Evolutionary conservation across 106 monocot genomes (phyloP).

Genomic region (Iris macrosiphon): DNA sequence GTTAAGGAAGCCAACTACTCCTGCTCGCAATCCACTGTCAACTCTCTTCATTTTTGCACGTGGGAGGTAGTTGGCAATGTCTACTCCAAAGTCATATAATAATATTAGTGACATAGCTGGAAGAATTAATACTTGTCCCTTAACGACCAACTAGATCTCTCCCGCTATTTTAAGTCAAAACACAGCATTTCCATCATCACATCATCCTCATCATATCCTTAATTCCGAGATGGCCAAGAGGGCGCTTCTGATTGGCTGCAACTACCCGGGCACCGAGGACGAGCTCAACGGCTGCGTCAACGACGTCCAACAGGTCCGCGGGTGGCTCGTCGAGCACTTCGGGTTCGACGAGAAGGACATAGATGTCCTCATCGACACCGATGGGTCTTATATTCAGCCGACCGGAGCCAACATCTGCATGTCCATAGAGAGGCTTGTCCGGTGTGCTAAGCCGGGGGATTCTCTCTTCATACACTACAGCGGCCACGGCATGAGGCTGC

Average conservation of each 20-base stretch:
- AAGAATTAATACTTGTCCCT: too few species aligned
- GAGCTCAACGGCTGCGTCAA: constrained; percentile 83
- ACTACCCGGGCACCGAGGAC: constrained; percentile 45
- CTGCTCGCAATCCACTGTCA: too few species aligned
- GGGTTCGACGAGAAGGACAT: constrained; percentile 56
- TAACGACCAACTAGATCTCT: too few species aligned
- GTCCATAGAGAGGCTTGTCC: constrained; percentile 31
- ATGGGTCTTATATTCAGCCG: constrained; percentile 32
- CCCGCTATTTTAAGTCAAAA: too few species aligned
- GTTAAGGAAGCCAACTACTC: too few species aligned
- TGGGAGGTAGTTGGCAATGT: too few species aligned
- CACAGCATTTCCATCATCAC: too few species aligned
- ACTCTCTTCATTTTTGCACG: too few species aligned
- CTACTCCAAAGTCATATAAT: too few species aligned
- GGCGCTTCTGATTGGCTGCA: constrained; percentile 25
- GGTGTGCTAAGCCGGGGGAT: constrained; percentile 36
- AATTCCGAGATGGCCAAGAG: too few species aligned
- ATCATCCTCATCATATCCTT: too few species aligned
- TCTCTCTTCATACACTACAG: constrained; percentile 67
- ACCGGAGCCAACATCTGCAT: constrained; percentile 65
- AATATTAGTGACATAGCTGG: too few species aligned
- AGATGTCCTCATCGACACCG: constrained; percentile 63
- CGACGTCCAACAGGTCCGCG: constrained; percentile 61
- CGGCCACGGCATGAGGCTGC: constrained; percentile 63
- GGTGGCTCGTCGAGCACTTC: constrained; percentile 46